A percentile compares a stretch with the other conserved stretches of the same genome.
phyloP scores from a whole-genome alignment of 2,329 filamentous ascomycete species.

The Tolypocladium ovalisporum region DNA sequence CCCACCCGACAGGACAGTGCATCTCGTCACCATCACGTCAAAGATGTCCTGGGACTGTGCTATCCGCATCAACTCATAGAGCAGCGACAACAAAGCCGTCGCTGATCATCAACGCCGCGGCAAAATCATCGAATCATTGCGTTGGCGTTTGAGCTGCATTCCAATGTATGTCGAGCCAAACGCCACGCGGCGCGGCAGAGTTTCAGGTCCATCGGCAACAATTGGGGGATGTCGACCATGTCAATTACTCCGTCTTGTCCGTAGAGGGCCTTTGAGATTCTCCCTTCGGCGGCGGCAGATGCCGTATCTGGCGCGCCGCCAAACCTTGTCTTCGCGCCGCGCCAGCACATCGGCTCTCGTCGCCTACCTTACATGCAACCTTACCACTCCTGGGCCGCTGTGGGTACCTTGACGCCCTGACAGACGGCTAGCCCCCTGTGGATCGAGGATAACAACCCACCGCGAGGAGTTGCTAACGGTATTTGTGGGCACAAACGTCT shows the following conservation, averaged over 20 bases:
- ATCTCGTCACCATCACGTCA: too few relatives aligned
- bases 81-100: not conserved
- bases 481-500: not conserved
- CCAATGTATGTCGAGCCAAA: not conserved
- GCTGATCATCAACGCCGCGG: not conserved
- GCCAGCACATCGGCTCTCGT: too few relatives aligned
- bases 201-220: not conserved
- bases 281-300: not conserved
- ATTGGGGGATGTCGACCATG: not conserved
- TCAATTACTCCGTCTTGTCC: too few relatives aligned
- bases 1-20: not conserved
- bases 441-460: not conserved
- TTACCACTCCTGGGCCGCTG: too few relatives aligned
- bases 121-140: not conserved
- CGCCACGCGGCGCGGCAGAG: not conserved
- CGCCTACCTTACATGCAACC: too few relatives aligned
- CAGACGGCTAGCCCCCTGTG: not conserved
- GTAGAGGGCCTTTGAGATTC: too few relatives aligned
- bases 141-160: not conserved
- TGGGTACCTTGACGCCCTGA: not conserved
- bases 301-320: not conserved
- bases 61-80: not conserved
- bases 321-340: not conserved
- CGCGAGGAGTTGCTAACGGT: not conserved
- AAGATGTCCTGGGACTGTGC: too few relatives aligned